These are phyloP conservation scores for Lachnellula arida DNA, from an alignment of 2,329 filamentous ascomycete genomes.

Conservation along the genomic window DNA sequence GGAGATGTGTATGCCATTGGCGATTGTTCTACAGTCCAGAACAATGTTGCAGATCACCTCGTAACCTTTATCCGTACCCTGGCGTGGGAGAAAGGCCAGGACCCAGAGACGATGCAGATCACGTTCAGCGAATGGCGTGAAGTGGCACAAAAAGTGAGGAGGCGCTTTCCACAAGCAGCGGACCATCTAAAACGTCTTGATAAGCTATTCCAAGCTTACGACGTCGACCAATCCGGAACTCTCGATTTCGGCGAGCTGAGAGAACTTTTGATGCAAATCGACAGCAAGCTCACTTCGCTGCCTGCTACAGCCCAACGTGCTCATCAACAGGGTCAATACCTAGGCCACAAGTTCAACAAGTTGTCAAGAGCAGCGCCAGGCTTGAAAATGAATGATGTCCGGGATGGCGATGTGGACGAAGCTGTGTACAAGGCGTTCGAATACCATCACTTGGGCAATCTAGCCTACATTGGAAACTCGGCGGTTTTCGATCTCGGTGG, in stretches of 20 bases:
- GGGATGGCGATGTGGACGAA: conserved; percentile 86
- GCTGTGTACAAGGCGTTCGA: conserved; percentile 92
- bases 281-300: conserved; percentile 87
- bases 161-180: conserved; percentile 84
- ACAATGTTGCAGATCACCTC: conserved; percentile 91
- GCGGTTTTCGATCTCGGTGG: conserved; percentile 86
- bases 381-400: conserved; percentile 71
- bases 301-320: conserved; percentile 95
- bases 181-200: conserved; percentile 86
- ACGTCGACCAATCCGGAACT: conserved; percentile 87
- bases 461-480: conserved; percentile 95
- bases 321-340: conserved; percentile 91
- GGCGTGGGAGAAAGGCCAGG: conserved; percentile 86
- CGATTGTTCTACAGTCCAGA: conserved; percentile 94
- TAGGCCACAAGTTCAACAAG: conserved; percentile 91
- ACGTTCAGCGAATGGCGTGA: conserved; percentile 84
- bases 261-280: conserved; percentile 86
- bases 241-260: conserved; percentile 90
- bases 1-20: conserved; percentile 96
- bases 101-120: conserved; percentile 83
- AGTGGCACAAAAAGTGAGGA: conserved; percentile 78
- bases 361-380: conserved; percentile 73
- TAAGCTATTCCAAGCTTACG: conserved; percentile 85
- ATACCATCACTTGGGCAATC: conserved; percentile 83
- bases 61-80: conserved; percentile 83